Percentiles rank a stretch among this genome's conserved stretches.
These are phyloP conservation scores for Eutypa lata DNA, from an alignment of 2,329 filamentous ascomycete species.

Conservation along the genomic window DNA sequence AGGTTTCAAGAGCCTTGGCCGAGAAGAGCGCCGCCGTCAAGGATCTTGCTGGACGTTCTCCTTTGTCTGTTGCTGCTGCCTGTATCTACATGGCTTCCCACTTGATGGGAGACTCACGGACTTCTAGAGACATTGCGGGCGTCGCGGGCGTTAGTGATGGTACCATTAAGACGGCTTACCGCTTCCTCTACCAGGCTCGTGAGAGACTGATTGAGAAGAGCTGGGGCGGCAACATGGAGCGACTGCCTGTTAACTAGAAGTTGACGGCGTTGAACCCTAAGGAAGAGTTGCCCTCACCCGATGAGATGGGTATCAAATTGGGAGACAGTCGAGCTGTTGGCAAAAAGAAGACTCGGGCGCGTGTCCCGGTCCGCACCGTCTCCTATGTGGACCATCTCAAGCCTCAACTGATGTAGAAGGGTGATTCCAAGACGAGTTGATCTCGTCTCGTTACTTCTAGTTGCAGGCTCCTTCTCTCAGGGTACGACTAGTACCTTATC, in stretches of 20 bases:
- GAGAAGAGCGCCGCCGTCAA: constrained; percentile 73
- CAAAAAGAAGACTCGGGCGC: too few relatives aligned
- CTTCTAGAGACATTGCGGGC: constrained; percentile 80
- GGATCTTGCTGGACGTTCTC: constrained; percentile 86
- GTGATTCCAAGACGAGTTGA: too few relatives aligned
- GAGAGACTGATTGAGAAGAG: constrained; percentile 72
- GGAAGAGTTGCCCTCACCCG: background rate
- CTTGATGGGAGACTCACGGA: constrained; percentile 74
- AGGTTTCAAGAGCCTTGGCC: constrained; percentile 76
- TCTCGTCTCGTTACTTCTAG: too few relatives aligned
- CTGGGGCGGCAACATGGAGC: constrained; percentile 70
- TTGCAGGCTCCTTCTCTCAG: too few relatives aligned
- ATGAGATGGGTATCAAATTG: background rate
- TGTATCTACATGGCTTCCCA: constrained; percentile 96
- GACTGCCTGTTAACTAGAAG: constrained; percentile 59
- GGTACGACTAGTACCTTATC: background rate
- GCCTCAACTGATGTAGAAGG: too few relatives aligned
- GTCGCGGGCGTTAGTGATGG: constrained; percentile 92
- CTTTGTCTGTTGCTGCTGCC: constrained; percentile 87
- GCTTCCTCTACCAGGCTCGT: constrained; percentile 73
- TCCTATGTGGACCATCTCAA: background rate
- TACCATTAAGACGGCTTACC: constrained; percentile 94
- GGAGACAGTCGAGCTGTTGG: too few relatives aligned
- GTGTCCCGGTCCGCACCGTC: too few relatives aligned
- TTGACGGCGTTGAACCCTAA: background rate